These are phyloP conservation scores for Roridomyces roridus DNA, from an alignment of 768 basidiomycete genomes.

Conservation along the genomic window DNA sequence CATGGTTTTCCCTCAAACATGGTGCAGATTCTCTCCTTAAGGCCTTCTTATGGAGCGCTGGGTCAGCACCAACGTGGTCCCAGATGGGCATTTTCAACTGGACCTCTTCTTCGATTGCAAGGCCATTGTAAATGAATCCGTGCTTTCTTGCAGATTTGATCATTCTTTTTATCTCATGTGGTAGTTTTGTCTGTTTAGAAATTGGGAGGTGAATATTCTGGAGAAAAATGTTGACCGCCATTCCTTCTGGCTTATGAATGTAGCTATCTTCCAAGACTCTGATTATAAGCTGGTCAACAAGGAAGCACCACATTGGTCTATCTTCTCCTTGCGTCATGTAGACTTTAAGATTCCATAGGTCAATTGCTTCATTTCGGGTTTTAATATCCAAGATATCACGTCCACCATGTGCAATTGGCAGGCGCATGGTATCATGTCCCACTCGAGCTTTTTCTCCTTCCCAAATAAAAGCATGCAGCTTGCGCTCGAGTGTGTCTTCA, in stretches of 20 bases:
- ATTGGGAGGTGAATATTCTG: constrained; percentile 3
- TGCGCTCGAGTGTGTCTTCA: background rate
- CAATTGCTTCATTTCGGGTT: constrained; percentile 9
- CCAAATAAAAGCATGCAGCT: constrained; percentile 10
- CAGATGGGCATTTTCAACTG: background rate
- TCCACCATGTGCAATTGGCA: background rate
- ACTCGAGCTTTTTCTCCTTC: constrained; percentile 7
- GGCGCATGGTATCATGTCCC: constrained; percentile 4
- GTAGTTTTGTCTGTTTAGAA: background rate
- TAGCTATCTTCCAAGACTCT: constrained; percentile 1
- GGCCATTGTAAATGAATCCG: background rate
- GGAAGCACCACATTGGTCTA: constrained; percentile 1
- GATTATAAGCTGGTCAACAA: constrained; percentile 2
- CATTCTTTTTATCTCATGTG: background rate
- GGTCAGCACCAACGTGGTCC: background rate
- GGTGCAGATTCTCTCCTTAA: background rate
- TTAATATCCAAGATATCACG: background rate
- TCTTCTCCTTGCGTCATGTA: background rate
- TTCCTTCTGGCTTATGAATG: background rate
- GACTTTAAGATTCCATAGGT: constrained; percentile 2
- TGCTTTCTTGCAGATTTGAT: background rate
- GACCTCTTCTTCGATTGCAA: background rate
- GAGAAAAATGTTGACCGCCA: background rate
- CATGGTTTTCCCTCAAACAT: background rate
- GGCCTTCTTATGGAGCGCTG: background rate